Conservation (phyloP, 805 yeast species). For the Nakazawaea ishiwadae region DNA sequence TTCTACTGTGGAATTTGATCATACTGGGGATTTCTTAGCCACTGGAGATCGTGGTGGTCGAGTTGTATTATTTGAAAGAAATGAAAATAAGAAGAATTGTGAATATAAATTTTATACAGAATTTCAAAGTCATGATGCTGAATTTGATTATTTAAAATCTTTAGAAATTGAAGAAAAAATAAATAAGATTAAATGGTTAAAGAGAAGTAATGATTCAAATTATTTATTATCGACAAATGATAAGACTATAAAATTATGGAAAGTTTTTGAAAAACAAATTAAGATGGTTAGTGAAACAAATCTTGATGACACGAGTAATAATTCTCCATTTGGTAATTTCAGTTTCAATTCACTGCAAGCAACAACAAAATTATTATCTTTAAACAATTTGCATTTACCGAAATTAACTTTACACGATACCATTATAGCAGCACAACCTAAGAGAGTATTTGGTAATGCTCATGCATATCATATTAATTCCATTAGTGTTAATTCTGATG, state of each 20-base stretch:
- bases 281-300: constrained; percentile 92
- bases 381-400: constrained; percentile 66
- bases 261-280: constrained; percentile 85
- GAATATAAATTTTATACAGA: constrained; percentile 96
- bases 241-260: constrained; percentile 98
- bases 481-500: constrained; percentile 89
- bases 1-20: constrained; percentile 94
- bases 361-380: constrained; percentile 22
- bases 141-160: constrained; percentile 92
- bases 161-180: constrained; percentile 97
- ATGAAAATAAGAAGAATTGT: constrained; percentile 69
- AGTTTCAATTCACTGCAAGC: constrained; percentile 3
- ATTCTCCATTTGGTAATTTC: constrained; percentile 4
- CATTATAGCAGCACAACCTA: constrained; percentile 92
- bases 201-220: constrained; percentile 83
- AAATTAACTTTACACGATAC: constrained; percentile 90
- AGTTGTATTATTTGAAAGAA: constrained; percentile 91
- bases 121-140: constrained; percentile 98
- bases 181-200: constrained; percentile 96
- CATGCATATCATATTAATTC: constrained; percentile 98
- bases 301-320: constrained; percentile 32
- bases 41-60: constrained; percentile 99
- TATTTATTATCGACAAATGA: constrained; percentile 90
- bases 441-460: constrained; percentile 87
- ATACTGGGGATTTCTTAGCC: constrained; percentile 90